Percentiles rank a stretch among this genome's conserved stretches.
phyloP scores from a whole-genome alignment of 2,329 filamentous ascomycete genomes.

The Lachnellula hyalina region DNA sequence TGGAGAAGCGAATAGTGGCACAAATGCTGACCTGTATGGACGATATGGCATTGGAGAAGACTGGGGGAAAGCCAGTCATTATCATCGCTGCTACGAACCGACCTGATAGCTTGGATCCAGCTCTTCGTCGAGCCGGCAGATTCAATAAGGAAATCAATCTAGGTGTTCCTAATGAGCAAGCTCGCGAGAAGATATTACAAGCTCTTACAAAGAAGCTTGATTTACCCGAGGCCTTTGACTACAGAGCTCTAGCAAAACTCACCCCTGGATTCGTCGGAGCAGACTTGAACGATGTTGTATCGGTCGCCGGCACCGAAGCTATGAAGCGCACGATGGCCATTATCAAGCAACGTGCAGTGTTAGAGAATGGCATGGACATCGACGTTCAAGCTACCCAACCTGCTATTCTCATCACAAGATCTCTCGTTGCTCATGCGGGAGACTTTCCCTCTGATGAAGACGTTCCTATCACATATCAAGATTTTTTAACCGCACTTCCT shows the following conservation, averaged over 20 bases:
- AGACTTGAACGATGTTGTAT: conserved; percentile 66
- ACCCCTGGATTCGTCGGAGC: conserved; percentile 93
- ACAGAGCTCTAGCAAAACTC: conserved; percentile 67
- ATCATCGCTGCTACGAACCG: conserved; percentile 88
- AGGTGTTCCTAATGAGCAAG: conserved; percentile 74
- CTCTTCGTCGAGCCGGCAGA: conserved; percentile 64
- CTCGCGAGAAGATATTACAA: conserved; percentile 71
- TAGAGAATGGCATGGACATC: conserved; percentile 28
- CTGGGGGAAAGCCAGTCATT: conserved; percentile 74
- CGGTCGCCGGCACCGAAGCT: conserved; percentile 33
- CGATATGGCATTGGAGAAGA: conserved; percentile 65
- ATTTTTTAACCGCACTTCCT: conserved; percentile 72
- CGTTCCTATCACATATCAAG: conserved; percentile 54
- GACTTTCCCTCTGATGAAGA: conserved; percentile 47
- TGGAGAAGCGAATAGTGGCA: conserved; percentile 81
- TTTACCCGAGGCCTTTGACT: conserved; percentile 66
- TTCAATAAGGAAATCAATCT: conserved; percentile 86
- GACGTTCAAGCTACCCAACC: conserved; percentile 22
- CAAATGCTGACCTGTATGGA: conserved; percentile 86
- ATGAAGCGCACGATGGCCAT: conserved; percentile 34
- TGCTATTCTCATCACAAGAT: conserved; percentile 37
- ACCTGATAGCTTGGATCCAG: conserved; percentile 79
- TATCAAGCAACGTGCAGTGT: conserved; percentile 26
- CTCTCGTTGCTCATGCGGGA: conserved; percentile 50
- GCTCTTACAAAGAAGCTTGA: conserved; percentile 63